A percentile compares a stretch with the other conserved stretches of the same genome.
Conservation (phyloP, 164 flowering plant species). For the Cinnamomum chago region DNA sequence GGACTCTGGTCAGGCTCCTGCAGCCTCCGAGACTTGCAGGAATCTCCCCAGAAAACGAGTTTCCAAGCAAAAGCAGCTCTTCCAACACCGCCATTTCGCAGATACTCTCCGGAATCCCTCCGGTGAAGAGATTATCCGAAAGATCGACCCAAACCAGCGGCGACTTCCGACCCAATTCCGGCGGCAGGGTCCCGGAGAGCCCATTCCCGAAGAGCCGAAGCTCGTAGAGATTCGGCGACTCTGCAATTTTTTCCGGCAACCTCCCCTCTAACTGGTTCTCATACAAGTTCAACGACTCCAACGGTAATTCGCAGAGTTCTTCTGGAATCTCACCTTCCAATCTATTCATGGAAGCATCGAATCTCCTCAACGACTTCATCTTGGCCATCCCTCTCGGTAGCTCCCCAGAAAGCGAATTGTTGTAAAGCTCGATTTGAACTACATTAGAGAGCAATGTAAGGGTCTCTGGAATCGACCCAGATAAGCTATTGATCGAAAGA, state of each 20-base stretch:
- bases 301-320: slow-evolving; percentile 57
- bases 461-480: slow-evolving; percentile 65
- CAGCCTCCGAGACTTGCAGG: slow-evolving; percentile 52
- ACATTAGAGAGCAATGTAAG: slow-evolving; percentile 47
- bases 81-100: slow-evolving; percentile 35
- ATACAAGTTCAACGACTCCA: slow-evolving; percentile 68
- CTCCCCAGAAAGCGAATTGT: slow-evolving; percentile 67
- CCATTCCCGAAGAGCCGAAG: slow-evolving; percentile 43
- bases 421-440: slow-evolving; percentile 73
- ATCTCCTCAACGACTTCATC: slow-evolving; percentile 32
- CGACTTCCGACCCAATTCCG: slow-evolving; percentile 41
- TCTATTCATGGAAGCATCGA: slow-evolving; percentile 71
- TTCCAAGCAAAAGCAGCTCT: slow-evolving; percentile 38
- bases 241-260: slow-evolving; percentile 35
- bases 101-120: slow-evolving; percentile 49
- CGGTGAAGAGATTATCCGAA: slow-evolving; percentile 57
- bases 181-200: slow-evolving; percentile 37
- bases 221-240: slow-evolving; percentile 29
- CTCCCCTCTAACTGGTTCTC: slow-evolving; percentile 45
- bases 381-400: slow-evolving; percentile 60
- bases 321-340: slow-evolving; percentile 67
- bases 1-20: slow-evolving; percentile 48
- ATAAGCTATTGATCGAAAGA: slow-evolving; percentile 47
- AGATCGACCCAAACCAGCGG: slow-evolving; percentile 36
- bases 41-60: slow-evolving; percentile 38